phyloP scores from a whole-genome alignment of 2,329 filamentous ascomycete species.

The Trematosphaeria pertusa region DNA sequence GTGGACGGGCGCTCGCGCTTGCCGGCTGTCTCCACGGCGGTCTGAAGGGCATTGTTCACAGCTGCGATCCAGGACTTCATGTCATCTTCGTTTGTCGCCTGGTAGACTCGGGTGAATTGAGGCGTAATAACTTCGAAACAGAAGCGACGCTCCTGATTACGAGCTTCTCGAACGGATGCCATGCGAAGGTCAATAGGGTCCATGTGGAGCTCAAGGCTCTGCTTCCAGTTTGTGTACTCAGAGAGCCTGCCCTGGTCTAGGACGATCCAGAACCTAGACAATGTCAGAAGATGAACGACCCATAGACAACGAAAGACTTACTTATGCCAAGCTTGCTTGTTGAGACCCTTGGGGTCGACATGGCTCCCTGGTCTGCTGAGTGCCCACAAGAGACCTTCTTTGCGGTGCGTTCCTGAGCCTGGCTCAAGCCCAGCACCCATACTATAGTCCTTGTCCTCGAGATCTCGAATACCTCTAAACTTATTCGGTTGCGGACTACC shows the following conservation, averaged over 20 bases:
- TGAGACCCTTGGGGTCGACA: slow-evolving; percentile 91
- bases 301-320: slow-evolving; percentile 59
- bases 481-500: slow-evolving; percentile 57
- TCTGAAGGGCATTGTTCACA: slow-evolving; percentile 97
- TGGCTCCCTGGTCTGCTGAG: slow-evolving; percentile 91
- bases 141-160: slow-evolving; percentile 92
- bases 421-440: slow-evolving; percentile 52
- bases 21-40: slow-evolving; percentile 84
- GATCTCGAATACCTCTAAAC: slow-evolving; percentile 91
- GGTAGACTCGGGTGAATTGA: slow-evolving; percentile 93
- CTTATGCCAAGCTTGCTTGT: slow-evolving; percentile 99
- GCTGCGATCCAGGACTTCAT: slow-evolving; percentile 96
- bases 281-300: slow-evolving; percentile 32
- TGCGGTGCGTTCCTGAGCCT: slow-evolving; percentile 71
- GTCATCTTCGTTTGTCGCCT: slow-evolving; percentile 96
- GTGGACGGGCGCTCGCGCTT: slow-evolving; percentile 54
- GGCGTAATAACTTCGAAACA: slow-evolving; percentile 99
- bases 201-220: slow-evolving; percentile 94
- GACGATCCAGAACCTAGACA: slow-evolving; percentile 90
- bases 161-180: slow-evolving; percentile 94
- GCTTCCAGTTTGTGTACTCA: slow-evolving; percentile 99
- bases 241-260: slow-evolving; percentile 95
- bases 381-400: slow-evolving; percentile 95
- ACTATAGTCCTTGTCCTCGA: slow-evolving; percentile 78
- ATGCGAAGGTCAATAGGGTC: slow-evolving; percentile 96